Conservation (phyloP, 139 green algal genomes). For the Haematococcus sp. region DNA sequence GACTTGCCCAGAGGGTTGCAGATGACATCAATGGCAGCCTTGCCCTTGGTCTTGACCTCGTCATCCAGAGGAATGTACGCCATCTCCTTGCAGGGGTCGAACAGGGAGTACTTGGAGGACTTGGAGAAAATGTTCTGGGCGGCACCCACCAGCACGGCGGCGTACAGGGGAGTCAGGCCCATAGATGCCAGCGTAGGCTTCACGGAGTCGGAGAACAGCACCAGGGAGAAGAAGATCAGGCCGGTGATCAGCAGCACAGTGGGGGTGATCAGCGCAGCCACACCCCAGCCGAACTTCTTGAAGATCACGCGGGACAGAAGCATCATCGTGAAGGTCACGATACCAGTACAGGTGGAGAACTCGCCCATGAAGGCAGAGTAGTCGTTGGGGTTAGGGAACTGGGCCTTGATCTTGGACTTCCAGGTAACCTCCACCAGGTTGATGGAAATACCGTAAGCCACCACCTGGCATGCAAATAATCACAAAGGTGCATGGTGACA, state of each 20-base stretch:
- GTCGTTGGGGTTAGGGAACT: conserved; percentile 95
- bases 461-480: conserved; percentile 62
- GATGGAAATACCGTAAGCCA: conserved; percentile 98
- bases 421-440: conserved; percentile 99
- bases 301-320: conserved; percentile 94
- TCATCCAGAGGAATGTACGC: conserved; percentile 98
- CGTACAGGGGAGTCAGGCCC: conserved; percentile 92
- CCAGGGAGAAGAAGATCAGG: conserved; percentile 94
- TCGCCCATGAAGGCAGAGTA: conserved; percentile 70
- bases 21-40: conserved; percentile 99
- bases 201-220: conserved; percentile 78
- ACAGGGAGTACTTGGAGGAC: conserved; percentile 97
- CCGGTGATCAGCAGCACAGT: conserved; percentile 94
- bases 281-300: conserved; percentile 93
- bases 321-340: conserved; percentile 98
- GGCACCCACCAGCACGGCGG: conserved; percentile 94
- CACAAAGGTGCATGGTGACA: too few species aligned
- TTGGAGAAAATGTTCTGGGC: conserved; percentile 99
- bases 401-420: conserved; percentile 99
- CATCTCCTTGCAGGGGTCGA: conserved; percentile 99
- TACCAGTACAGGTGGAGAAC: conserved; percentile 81
- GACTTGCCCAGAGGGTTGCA: conserved; percentile 99
- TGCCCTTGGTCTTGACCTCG: conserved; percentile 92
- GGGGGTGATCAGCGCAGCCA: conserved; percentile 94
- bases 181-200: conserved; percentile 75